Conservation (phyloP, 495 filamentous ascomycete species). For the Neurospora sublineolata region DNA sequence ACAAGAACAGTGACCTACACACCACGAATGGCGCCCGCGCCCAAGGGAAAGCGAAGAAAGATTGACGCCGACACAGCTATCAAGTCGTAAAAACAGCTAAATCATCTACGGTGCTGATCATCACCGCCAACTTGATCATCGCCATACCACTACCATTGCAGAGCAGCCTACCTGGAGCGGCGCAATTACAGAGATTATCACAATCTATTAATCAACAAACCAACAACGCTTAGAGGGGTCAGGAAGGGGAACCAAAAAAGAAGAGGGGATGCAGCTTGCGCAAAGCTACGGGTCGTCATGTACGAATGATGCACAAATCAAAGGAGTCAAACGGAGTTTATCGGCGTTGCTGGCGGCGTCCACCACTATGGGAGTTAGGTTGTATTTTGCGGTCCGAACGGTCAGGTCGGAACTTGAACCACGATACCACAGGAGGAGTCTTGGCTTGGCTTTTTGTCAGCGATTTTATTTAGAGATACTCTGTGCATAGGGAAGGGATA, state of each 20-base stretch:
- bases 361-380: background rate
- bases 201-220: background rate
- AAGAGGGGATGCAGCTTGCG: background rate
- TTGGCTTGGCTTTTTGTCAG: background rate
- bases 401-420: background rate
- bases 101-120: conserved; percentile 12
- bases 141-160: background rate
- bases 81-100: conserved; percentile 13
- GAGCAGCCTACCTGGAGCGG: background rate
- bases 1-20: conserved; percentile 69
- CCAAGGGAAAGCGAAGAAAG: conserved; percentile 66
- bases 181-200: background rate
- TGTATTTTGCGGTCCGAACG: background rate
- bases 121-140: conserved; percentile 4
- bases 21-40: conserved; percentile 55
- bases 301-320: conserved; percentile 4
- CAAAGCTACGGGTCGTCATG: conserved; percentile 2
- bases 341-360: conserved; percentile 17
- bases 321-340: conserved; percentile 9
- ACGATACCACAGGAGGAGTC: background rate
- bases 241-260: conserved; percentile 1
- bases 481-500: background rate
- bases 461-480: background rate
- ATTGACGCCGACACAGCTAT: conserved; percentile 37
- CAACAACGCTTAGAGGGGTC: background rate